These are phyloP conservation scores for Bipolaris gigantea DNA, from an alignment of 2,329 filamentous ascomycete species.

Conservation along the genomic window DNA sequence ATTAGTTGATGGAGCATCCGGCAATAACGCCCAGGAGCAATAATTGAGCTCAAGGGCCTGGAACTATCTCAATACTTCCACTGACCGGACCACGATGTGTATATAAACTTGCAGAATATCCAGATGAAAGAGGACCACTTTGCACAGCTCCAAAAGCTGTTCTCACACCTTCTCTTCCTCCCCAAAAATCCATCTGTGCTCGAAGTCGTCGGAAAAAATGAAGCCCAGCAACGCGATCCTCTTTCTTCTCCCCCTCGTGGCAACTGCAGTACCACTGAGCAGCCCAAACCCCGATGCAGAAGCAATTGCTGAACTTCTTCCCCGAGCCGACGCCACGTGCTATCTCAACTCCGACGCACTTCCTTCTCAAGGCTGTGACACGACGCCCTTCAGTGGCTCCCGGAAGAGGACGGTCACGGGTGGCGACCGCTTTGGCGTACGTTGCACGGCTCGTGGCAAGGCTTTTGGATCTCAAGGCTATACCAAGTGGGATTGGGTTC, in stretches of 20 bases:
- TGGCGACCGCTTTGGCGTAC: not conserved
- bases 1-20: not conserved
- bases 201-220: not conserved
- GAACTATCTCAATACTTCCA: too few species aligned
- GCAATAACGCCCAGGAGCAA: not conserved
- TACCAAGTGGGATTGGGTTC: constrained; percentile 1
- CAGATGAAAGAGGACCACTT: not conserved
- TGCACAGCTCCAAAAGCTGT: not conserved
- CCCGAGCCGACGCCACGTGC: not conserved
- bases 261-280: not conserved
- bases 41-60: not conserved
- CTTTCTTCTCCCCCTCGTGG: not conserved
- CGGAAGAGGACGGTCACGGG: not conserved
- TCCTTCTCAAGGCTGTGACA: constrained; percentile 3
- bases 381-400: not conserved
- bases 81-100: not conserved
- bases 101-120: not conserved
- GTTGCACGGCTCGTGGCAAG: not conserved
- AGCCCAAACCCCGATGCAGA: not conserved
- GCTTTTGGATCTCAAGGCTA: not conserved
- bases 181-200: not conserved
- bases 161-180: not conserved
- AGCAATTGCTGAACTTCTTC: not conserved
- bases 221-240: not conserved
- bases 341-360: constrained; percentile 2